Percentiles rank a stretch among this genome's conserved stretches.
Evolutionary conservation across 2,329 filamentous ascomycete species (phyloP).

Genomic region (Phaeophleospora eucalypticola): DNA sequence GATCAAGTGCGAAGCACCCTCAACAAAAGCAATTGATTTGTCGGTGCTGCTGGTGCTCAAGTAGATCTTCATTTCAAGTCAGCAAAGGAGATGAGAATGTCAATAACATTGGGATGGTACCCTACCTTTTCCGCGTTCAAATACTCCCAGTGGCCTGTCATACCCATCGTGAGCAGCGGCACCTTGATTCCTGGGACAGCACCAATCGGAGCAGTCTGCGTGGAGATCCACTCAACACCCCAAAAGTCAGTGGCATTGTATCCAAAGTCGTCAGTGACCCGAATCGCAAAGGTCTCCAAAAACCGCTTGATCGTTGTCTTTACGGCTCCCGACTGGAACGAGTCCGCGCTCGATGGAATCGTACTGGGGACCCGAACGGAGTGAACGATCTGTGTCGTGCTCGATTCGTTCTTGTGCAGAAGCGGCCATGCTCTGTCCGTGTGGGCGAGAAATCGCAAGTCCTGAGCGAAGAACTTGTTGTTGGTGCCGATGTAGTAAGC

Average conservation of each 20-base stretch:
- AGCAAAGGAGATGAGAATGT: too few relatives aligned
- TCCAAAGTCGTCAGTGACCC: background rate
- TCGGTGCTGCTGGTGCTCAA: background rate
- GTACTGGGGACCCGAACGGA: background rate
- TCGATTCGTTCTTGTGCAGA: slow-evolving; percentile 1
- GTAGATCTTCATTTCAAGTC: background rate
- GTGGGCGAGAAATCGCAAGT: background rate
- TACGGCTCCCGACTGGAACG: background rate
- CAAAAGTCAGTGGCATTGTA: background rate
- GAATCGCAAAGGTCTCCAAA: background rate
- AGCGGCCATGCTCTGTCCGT: background rate
- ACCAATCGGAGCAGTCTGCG: background rate
- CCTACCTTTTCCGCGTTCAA: background rate
- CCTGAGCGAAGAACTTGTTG: slow-evolving; percentile 1
- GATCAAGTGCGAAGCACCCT: background rate
- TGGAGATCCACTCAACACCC: background rate
- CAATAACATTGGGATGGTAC: background rate
- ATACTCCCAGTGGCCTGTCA: background rate
- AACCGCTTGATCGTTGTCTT: background rate
- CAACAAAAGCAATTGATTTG: background rate
- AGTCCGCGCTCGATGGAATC: background rate
- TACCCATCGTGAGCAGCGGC: background rate
- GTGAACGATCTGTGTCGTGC: background rate
- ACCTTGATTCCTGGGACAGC: background rate
- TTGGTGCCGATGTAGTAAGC: background rate